Conservation (phyloP, 2,329 filamentous ascomycete species). For the Aspergillus versicolor region DNA sequence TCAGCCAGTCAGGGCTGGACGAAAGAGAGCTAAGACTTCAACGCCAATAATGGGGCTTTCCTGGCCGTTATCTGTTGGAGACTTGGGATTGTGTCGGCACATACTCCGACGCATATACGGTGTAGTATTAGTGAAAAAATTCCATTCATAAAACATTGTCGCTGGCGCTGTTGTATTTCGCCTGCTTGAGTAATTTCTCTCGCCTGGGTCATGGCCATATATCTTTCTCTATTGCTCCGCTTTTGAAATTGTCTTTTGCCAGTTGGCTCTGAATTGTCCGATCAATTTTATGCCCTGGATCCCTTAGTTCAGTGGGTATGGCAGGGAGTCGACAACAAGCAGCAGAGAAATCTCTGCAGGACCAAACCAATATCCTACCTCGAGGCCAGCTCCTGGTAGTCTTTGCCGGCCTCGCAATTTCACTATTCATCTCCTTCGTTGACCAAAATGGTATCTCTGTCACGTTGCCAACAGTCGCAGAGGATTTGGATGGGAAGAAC, state of each 20-base stretch:
- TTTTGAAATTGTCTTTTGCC: not conserved
- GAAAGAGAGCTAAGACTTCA: not conserved
- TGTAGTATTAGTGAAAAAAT: not conserved
- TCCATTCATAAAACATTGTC: not conserved
- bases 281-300: not conserved
- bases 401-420: slow-evolving; percentile 52
- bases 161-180: not conserved
- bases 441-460: slow-evolving; percentile 59
- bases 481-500: slow-evolving; percentile 45
- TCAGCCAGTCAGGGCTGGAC: not conserved
- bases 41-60: not conserved
- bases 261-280: not conserved
- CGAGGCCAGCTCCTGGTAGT: slow-evolving; percentile 47
- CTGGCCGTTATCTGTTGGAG: not conserved
- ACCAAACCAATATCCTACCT: slow-evolving; percentile 60
- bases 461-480: slow-evolving; percentile 32
- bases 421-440: slow-evolving; percentile 57
- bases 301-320: not conserved
- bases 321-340: slow-evolving; percentile 29
- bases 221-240: not conserved
- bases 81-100: slow-evolving; percentile 9
- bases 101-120: slow-evolving; percentile 4
- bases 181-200: not conserved
- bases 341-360: slow-evolving; percentile 50
- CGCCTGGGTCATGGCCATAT: not conserved